Evolutionary conservation across 75 land plant species (phyloP).

Genomic region (Sequoia sempervirens): DNA sequence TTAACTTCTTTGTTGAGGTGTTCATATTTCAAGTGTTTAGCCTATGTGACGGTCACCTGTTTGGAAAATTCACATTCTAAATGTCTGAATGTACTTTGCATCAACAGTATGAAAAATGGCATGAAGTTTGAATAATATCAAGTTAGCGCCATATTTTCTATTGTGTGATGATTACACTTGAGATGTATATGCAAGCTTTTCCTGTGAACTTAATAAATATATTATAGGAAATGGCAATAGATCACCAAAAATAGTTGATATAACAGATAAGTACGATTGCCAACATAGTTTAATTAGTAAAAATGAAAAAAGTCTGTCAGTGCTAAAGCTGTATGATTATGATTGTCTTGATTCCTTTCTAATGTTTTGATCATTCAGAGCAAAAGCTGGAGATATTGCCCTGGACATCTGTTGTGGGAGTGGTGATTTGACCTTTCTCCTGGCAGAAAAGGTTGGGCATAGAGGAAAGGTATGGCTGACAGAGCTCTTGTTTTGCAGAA

Average conservation of each 20-base stretch:
- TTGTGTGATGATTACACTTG: too few species aligned
- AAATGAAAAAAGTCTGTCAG: too few species aligned
- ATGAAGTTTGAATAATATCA: neutral
- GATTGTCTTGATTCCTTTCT: neutral
- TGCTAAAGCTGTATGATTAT: neutral
- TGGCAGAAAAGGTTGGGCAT: constrained; percentile 68
- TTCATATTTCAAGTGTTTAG: too few species aligned
- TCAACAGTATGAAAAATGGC: neutral
- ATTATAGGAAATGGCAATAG: neutral
- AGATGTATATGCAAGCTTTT: neutral
- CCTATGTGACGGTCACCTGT: neutral
- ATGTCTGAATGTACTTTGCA: neutral
- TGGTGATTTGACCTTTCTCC: constrained; percentile 79
- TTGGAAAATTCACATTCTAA: neutral
- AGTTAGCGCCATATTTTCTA: neutral
- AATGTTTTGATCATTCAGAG: constrained; percentile 34
- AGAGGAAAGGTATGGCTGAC: constrained; percentile 54
- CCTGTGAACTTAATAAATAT: neutral
- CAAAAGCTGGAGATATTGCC: constrained; percentile 72
- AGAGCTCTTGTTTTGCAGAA: neutral
- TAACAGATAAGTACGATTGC: neutral
- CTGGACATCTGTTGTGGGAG: constrained; percentile 95
- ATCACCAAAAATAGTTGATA: neutral
- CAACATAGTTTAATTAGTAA: neutral
- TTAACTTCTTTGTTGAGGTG: too few species aligned